Conservation (phyloP, 169 alveolate genomes). For the Plasmodium malariae region DNA sequence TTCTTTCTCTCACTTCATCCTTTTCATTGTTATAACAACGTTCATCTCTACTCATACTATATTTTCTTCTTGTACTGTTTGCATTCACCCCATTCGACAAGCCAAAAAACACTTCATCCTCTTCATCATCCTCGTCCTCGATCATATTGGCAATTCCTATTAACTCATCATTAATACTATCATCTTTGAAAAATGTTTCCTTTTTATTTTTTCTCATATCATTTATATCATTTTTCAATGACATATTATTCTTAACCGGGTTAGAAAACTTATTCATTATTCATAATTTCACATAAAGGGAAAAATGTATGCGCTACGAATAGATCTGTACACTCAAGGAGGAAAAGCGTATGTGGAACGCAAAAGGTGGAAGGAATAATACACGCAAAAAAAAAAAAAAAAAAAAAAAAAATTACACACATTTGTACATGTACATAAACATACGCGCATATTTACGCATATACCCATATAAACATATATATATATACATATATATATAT, state of each 20-base stretch:
- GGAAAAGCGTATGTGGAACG: background rate
- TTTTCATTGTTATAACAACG: no score
- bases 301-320: background rate
- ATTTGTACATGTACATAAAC: background rate
- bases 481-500: no score
- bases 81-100: no score
- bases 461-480: no score
- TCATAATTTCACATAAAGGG: conserved; percentile 11
- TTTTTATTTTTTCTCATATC: conserved; percentile 24
- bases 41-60: no score
- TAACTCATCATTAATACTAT: conserved; percentile 12
- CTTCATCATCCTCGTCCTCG: conserved; percentile 5
- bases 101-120: background rate
- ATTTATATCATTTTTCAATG: conserved; percentile 39
- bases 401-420: background rate
- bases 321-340: background rate
- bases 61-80: no score
- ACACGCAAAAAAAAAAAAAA: background rate
- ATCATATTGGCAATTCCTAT: conserved; percentile 27
- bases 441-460: no score
- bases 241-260: conserved; percentile 12
- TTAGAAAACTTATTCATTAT: conserved; percentile 16
- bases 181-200: background rate
- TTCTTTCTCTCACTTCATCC: background rate
- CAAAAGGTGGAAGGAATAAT: background rate